phyloP scores from a whole-genome alignment of 495 filamentous ascomycete species.

The Penicillium cataractarum region DNA sequence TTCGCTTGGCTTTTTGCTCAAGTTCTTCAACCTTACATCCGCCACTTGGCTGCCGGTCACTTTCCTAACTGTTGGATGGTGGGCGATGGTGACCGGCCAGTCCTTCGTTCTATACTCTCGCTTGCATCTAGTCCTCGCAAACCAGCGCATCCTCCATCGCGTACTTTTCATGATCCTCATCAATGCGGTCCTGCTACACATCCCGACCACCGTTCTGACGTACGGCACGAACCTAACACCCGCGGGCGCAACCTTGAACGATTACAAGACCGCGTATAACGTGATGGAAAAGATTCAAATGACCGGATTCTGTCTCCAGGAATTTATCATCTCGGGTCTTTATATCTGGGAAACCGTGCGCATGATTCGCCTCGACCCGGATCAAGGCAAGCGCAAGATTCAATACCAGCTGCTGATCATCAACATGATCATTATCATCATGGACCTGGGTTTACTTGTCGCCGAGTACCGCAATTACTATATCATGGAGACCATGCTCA shows the following conservation, averaged over 20 bases:
- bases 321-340: constrained; percentile 60
- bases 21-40: constrained; percentile 56
- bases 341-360: constrained; percentile 62
- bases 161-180: constrained; percentile 63
- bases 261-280: constrained; percentile 48
- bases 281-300: constrained; percentile 68
- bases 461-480: constrained; percentile 61
- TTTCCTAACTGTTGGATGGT: constrained; percentile 61
- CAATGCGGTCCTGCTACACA: constrained; percentile 57
- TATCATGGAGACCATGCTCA: constrained; percentile 62
- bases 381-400: constrained; percentile 51
- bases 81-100: constrained; percentile 66
- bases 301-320: constrained; percentile 64
- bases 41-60: constrained; percentile 45
- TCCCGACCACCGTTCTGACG: constrained; percentile 59
- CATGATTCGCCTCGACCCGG: constrained; percentile 50
- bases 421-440: constrained; percentile 58
- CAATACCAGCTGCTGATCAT: constrained; percentile 62
- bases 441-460: constrained; percentile 59
- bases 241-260: constrained; percentile 7
- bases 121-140: constrained; percentile 62
- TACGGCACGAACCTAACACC: constrained; percentile 56
- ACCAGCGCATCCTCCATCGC: constrained; percentile 50
- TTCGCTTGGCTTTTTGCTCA: constrained; percentile 62
- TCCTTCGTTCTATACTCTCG: constrained; percentile 69